phyloP scores from a whole-genome alignment of 2,329 filamentous ascomycete genomes.

The Thielaviopsis ethacetica region DNA sequence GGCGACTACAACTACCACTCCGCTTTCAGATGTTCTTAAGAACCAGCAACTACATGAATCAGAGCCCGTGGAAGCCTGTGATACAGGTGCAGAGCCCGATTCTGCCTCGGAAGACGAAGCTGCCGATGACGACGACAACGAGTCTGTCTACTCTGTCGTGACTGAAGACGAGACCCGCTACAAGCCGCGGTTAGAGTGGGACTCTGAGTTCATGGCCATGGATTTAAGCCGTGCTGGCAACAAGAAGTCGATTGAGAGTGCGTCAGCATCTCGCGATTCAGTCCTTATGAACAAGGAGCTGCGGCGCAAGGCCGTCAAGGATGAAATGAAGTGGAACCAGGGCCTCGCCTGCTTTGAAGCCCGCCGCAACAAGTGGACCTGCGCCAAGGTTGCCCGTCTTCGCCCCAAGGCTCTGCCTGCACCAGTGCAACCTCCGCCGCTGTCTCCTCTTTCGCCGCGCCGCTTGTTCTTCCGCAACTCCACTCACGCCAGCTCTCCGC shows the following conservation, averaged over 20 bases:
- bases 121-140: slow-evolving; percentile 24
- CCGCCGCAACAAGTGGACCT: slow-evolving; percentile 71
- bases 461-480: slow-evolving; percentile 35
- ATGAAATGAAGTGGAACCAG: slow-evolving; percentile 61
- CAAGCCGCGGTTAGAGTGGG: slow-evolving; percentile 36
- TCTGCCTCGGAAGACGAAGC: slow-evolving; percentile 3
- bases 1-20: background rate
- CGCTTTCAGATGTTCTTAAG: slow-evolving; percentile 5
- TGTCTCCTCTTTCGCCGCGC: slow-evolving; percentile 29
- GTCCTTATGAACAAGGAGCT: slow-evolving; percentile 25
- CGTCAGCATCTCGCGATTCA: background rate
- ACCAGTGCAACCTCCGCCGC: slow-evolving; percentile 17
- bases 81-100: slow-evolving; percentile 3
- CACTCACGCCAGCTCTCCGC: slow-evolving; percentile 22
- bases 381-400: slow-evolving; percentile 45
- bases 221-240: background rate
- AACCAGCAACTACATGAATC: background rate
- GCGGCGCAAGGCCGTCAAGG: slow-evolving; percentile 39
- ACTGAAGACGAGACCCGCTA: slow-evolving; percentile 38
- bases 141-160: slow-evolving; percentile 40
- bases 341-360: slow-evolving; percentile 67
- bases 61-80: background rate
- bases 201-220: slow-evolving; percentile 21
- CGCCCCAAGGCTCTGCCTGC: slow-evolving; percentile 24
- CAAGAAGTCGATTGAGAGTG: slow-evolving; percentile 1